phyloP scores from a whole-genome alignment of 495 filamentous ascomycete genomes.

The Arthonia radiata region DNA sequence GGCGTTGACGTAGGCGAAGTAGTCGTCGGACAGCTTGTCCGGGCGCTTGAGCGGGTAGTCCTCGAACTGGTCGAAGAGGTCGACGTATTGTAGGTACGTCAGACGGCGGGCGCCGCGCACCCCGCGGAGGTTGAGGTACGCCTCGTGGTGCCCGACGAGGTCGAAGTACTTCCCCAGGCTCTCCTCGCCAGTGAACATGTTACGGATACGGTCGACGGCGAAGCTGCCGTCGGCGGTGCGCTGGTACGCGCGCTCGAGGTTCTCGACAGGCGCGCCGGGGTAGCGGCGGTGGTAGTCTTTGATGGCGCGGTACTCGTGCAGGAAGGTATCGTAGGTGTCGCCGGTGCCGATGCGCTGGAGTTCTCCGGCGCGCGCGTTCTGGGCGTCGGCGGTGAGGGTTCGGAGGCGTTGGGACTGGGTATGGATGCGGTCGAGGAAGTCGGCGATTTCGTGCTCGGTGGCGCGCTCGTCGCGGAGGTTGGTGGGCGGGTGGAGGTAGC shows the following conservation, averaged over 20 bases:
- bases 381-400: constrained; percentile 62
- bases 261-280: constrained; percentile 84
- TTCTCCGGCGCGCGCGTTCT: constrained; percentile 45
- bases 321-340: constrained; percentile 81
- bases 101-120: constrained; percentile 36
- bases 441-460: constrained; percentile 75
- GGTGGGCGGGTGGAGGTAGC: constrained; percentile 33
- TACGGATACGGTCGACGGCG: constrained; percentile 40
- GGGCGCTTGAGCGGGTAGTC: constrained; percentile 43
- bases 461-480: constrained; percentile 66
- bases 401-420: constrained; percentile 59
- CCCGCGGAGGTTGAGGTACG: constrained; percentile 69
- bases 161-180: constrained; percentile 77
- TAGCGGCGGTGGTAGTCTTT: constrained; percentile 76
- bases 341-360: constrained; percentile 63
- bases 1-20: constrained; percentile 69
- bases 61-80: constrained; percentile 64
- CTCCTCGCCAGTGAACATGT: constrained; percentile 90
- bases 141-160: constrained; percentile 56
- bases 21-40: constrained; percentile 73
- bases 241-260: constrained; percentile 79
- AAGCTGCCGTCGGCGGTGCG: constrained; percentile 28
- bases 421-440: constrained; percentile 65
- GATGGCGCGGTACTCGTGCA: constrained; percentile 55
- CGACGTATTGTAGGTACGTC: constrained; percentile 76